Conservation (phyloP, 306 rosid genomes). For the Prunus davidiana region DNA sequence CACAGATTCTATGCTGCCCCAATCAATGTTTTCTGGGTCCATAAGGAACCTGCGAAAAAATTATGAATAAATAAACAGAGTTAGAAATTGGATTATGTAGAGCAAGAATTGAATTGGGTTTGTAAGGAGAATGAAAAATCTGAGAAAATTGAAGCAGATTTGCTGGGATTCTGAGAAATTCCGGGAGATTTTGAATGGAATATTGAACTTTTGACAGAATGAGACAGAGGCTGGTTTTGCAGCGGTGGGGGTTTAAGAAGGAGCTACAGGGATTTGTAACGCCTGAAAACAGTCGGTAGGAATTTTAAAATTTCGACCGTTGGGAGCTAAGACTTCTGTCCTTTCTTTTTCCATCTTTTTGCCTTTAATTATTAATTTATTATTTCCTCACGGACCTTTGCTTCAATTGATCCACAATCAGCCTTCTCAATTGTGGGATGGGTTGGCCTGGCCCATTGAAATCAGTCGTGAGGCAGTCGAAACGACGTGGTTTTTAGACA, state of each 20-base stretch:
- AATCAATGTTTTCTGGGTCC: conserved; percentile 55
- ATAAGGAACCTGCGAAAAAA: conserved; percentile 24
- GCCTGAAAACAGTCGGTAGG: not conserved
- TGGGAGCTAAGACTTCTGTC: not conserved
- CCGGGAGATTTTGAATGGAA: not conserved
- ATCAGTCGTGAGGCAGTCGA: too few relatives aligned
- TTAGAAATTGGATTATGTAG: not conserved
- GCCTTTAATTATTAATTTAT: too few relatives aligned
- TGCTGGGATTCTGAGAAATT: not conserved
- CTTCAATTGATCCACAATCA: too few relatives aligned
- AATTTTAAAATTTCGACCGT: conserved; percentile 9
- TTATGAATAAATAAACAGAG: not conserved
- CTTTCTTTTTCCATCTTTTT: too few relatives aligned
- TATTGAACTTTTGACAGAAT: not conserved
- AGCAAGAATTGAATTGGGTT: not conserved
- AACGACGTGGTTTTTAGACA: too few relatives aligned
- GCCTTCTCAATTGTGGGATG: too few relatives aligned
- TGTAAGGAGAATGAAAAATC: not conserved
- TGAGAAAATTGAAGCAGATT: not conserved
- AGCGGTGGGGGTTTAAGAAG: not conserved
- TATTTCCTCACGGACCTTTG: too few relatives aligned
- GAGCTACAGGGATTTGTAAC: conserved; percentile 6
- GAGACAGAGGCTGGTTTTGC: not conserved
- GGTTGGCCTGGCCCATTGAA: too few relatives aligned
- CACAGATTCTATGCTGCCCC: conserved; percentile 41